Conservation (phyloP, 108 stramenopile genomes). For the Aurantiochytrium sp. region DNA sequence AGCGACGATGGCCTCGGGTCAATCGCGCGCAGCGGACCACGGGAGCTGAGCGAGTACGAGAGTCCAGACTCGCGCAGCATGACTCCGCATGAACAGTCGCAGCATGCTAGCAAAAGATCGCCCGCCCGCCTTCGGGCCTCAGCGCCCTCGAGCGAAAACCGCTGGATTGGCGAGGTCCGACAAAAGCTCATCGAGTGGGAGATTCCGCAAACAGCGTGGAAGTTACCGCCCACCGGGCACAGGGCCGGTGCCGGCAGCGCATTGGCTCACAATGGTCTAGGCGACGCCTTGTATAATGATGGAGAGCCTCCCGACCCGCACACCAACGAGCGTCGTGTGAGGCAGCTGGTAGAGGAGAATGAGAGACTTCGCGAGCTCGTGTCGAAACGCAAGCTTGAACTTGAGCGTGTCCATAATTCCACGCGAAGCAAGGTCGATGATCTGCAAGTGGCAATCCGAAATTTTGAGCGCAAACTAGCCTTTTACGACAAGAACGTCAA, state of each 20-base stretch:
- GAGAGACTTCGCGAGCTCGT: not conserved
- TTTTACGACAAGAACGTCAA: not conserved
- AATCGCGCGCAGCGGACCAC: not conserved
- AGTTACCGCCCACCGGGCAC: not conserved
- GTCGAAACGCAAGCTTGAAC: not conserved
- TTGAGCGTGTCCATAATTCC: not conserved
- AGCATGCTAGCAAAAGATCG: no score
- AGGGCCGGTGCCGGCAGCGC: no score
- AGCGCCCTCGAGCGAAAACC: not conserved
- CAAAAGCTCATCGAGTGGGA: not conserved
- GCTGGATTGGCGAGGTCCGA: not conserved
- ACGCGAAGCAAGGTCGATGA: not conserved
- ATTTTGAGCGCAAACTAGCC: not conserved
- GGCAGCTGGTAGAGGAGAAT: not conserved
- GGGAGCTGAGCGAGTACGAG: not conserved
- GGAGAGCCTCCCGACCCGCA: not conserved
- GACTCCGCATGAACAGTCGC: no score
- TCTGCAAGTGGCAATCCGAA: not conserved
- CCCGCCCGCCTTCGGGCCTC: not conserved
- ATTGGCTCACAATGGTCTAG: not conserved
- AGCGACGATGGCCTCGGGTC: not conserved
- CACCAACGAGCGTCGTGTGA: not conserved
- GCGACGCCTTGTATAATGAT: not conserved
- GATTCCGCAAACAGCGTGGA: not conserved
- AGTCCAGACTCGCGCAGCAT: no score